Evolutionary conservation across 768 basidiomycete genomes (phyloP).

Genomic region (Gymnopilus junonius): DNA sequence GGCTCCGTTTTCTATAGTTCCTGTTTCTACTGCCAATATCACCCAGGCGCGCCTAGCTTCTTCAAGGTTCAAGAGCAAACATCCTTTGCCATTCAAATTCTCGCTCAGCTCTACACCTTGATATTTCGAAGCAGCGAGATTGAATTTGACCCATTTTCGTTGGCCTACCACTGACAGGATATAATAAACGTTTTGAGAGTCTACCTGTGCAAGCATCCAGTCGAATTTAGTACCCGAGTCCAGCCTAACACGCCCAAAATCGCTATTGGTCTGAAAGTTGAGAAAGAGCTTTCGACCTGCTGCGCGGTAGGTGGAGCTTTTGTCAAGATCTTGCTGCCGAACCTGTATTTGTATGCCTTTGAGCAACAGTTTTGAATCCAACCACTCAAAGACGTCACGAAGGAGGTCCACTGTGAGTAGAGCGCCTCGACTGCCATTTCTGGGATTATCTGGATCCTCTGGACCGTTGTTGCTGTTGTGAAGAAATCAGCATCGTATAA

Average conservation of each 20-base stretch:
- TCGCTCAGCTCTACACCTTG: constrained; percentile 4
- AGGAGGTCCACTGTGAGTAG: constrained; percentile 10
- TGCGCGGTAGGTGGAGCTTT: background rate
- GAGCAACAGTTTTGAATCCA: constrained; percentile 2
- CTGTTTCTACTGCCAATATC: background rate
- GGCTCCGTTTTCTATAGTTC: background rate
- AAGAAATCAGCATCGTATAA: background rate
- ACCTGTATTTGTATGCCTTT: constrained; percentile 14
- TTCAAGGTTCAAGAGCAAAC: constrained; percentile 3
- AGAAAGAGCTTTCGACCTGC: constrained; percentile 10
- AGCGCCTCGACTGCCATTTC: constrained; percentile 1
- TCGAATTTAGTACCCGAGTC: constrained; percentile 13
- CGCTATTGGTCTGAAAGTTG: constrained; percentile 8
- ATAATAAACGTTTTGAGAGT: background rate
- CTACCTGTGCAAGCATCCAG: constrained; percentile 15
- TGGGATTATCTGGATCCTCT: background rate
- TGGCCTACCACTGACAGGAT: background rate
- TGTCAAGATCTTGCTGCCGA: background rate
- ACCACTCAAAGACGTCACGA: constrained; percentile 10
- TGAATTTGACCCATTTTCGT: constrained; percentile 10
- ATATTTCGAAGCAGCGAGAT: background rate
- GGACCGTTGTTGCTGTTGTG: background rate
- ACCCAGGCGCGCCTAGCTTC: background rate
- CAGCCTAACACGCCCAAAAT: constrained; percentile 14
- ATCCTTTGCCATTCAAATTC: constrained; percentile 1